These are phyloP conservation scores for Fusarium armeniacum DNA, from an alignment of 2,329 filamentous ascomycete genomes.

Conservation along the genomic window DNA sequence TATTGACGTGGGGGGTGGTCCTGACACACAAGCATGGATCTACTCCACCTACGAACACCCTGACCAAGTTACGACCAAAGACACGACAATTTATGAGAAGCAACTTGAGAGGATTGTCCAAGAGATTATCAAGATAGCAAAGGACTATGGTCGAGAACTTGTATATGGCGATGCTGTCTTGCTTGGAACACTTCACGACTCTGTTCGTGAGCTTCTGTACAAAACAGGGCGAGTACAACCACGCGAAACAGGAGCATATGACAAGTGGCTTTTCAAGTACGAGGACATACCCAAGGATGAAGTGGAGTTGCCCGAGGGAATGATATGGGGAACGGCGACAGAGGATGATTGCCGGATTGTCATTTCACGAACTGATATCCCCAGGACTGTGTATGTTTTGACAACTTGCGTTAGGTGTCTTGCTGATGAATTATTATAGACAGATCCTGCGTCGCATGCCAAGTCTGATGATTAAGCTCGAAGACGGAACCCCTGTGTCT, in stretches of 20 bases:
- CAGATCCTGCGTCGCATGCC: conserved; percentile 61
- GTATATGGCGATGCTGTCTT: conserved; percentile 54
- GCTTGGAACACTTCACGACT: conserved; percentile 54
- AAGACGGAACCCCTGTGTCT: conserved; percentile 66
- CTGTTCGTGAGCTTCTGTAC: conserved; percentile 46
- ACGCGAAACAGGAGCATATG: conserved; percentile 54
- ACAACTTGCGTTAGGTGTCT: rapidly evolving
- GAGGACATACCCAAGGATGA: conserved; percentile 59
- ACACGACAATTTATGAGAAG: conserved; percentile 46
- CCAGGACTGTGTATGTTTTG: conserved; percentile 62
- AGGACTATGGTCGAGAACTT: conserved; percentile 38
- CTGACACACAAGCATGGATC: conserved; percentile 76
- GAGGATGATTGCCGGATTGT: conserved; percentile 70
- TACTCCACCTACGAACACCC: conserved; percentile 67
- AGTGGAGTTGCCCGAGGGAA: conserved; percentile 58
- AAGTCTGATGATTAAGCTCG: conserved; percentile 61
- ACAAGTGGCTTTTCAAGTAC: conserved; percentile 71
- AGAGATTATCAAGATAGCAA: conserved; percentile 50
- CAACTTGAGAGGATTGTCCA: conserved; percentile 55
- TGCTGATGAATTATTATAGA: conserved; percentile 45
- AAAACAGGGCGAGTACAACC: conserved; percentile 48
- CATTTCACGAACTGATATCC: conserved; percentile 67
- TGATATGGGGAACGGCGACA: conserved; percentile 69
- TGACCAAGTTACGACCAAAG: conserved; percentile 6
- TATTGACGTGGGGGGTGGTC: conserved; percentile 70